Base-by-base conservation (phyloP, 805 yeast genomes). In the Blastobotrys robertii region DNA sequence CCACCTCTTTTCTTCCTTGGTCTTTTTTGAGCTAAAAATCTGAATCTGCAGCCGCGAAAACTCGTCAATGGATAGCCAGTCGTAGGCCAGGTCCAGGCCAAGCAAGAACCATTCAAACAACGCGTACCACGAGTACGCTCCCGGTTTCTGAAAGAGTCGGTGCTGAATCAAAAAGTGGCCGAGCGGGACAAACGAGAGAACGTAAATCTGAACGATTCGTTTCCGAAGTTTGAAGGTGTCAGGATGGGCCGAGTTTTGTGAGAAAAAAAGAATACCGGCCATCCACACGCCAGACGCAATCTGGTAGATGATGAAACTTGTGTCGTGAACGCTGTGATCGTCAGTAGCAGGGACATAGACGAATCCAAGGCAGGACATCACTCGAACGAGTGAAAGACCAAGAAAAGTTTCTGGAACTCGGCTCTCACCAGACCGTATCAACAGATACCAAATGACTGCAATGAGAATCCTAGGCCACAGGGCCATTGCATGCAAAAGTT, bases 291-390 rank as follows among this genome's bases (percentile, higher is more conserved):
- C 35, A 11, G 37, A 42, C 14, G 39, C 29, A 3, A 44, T 30
- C 33, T 34, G 39, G 39, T 50, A 43, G 22, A 44, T 30, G 25
- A 51, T 38, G 31, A 40, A 51, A 4, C 48, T 38, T 30, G 41
- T 12, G 28, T 57, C 60, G 30, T 52, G 47, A 14, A 37, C 12
- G 15, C 30, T 30, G 11, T 47, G 36, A 37, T 46, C 49, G 33
- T 51, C 57, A 13, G 12, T 78, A 2, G 86, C 79, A 0, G 95
- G 83, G 47, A 86, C 81, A 57, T 81, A 86, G 3, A 81, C 87
- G 85, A 88, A 81, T 4, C 92, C 92, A 55, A 90, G 88, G 54
- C 90, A 81, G 0, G 88, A 76, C 33, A 82, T 70, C 0, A 92
- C 81, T 62, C 94, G 71, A 1, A 76, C 37, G 2, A 79, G 44